phyloP scores from a whole-genome alignment of 139 green algal species.

The Chloropicon primus region DNA sequence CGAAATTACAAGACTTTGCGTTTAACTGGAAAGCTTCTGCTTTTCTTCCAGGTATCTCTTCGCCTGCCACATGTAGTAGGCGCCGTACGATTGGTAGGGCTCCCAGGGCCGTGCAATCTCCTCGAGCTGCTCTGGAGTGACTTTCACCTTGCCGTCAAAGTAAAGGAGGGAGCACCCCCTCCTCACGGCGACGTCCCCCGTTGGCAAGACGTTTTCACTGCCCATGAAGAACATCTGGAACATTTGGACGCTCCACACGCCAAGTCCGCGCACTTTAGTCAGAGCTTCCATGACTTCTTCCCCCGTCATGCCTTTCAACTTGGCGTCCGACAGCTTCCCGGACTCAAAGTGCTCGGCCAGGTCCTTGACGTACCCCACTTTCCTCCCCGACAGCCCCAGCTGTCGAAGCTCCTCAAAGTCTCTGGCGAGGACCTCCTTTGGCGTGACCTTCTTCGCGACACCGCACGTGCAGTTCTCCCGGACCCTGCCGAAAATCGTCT shows the following conservation, averaged over 20 bases:
- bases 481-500: neutral
- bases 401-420: no score
- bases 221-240: neutral
- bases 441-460: no score
- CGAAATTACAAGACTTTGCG: no score
- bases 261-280: neutral
- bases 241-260: neutral
- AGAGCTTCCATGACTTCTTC: neutral
- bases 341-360: neutral
- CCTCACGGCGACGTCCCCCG: neutral
- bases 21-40: no score
- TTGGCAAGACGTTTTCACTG: neutral
- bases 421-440: neutral
- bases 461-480: neutral
- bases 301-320: neutral
- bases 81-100: neutral
- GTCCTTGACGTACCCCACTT: neutral
- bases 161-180: neutral
- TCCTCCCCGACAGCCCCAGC: neutral
- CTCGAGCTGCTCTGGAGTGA: neutral
- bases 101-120: neutral
- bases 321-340: neutral
- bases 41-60: neutral
- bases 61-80: neutral
- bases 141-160: neutral